Base-by-base conservation (phyloP, 2,329 filamentous ascomycete genomes). In the Hypoxylon sp. region DNA sequence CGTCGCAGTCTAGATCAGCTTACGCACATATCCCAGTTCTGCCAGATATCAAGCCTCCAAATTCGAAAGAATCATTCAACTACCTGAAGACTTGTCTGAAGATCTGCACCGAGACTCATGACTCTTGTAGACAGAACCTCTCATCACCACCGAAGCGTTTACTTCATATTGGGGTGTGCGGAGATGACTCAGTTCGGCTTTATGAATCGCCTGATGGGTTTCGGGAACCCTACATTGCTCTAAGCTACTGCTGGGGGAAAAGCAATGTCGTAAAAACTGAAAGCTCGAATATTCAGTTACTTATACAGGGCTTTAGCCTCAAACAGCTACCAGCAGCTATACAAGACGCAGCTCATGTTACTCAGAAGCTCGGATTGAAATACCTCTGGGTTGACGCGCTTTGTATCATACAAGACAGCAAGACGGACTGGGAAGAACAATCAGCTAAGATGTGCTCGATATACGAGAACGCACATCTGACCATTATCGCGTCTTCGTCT, bases 261-360 rank as follows among this genome's bases (percentile, higher is more conserved):
- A 17, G 10, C 38, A 30, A 23, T 1, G 6, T 23, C 25, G 17
- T 62, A 10, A 57, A 52, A 21, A 52, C 52, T 1, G 28, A 41
- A 14, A 34, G n/a, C 14, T 14, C 14, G 11, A 66, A 62, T 11
- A 53, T 66, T 9, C 19, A 41, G 1, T 57, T n/a, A 11, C 50
- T 51, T 4, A 60, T 11, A 45, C 11, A 25, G 1, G 62, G 62
- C 9, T 51, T 65, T 10, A 28, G 19, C 46, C 32, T 55, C 14
- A 13, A 30, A 3, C 17, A 57, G 13, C 53, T 57, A 23, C 45
- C 53, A 23, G 41, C 53, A 36, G 45, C 53, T 3, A 14, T 57
- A 13, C 53, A 19, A 36, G 25, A 79, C 52, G 74, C 75, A 7
- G 65, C 77, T 2, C 36, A 38, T 2, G 9, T 77, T 30, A 72